Conservation (phyloP, 768 basidiomycete genomes). For the Auricularia auricula-judae region DNA sequence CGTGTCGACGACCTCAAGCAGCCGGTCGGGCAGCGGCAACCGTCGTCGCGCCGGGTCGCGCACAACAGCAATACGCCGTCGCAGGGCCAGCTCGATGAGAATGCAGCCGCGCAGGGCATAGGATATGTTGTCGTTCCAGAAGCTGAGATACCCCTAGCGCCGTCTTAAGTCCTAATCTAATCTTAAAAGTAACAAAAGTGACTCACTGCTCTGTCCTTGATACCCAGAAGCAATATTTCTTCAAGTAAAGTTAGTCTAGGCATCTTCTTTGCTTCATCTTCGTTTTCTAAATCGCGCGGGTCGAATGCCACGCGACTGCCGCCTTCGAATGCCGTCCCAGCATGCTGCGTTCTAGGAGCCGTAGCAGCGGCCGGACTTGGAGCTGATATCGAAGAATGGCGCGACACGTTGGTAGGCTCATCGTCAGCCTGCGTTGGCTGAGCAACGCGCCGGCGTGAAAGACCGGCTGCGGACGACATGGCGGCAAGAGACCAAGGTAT, state of each 20-base stretch:
- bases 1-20: conserved; percentile 87
- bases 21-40: conserved; percentile 64
- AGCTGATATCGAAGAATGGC: too few species aligned
- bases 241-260: conserved; percentile 93
- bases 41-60: conserved; percentile 70
- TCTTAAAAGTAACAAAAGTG: too few species aligned
- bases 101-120: conserved; percentile 98
- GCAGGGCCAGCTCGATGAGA: conserved; percentile 88
- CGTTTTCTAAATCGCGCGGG: conserved; percentile 73
- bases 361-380: neutral
- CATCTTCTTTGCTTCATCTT: conserved; percentile 48
- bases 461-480: conserved; percentile 3
- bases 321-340: conserved; percentile 76
- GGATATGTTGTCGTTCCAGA: conserved; percentile 99
- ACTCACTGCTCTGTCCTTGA: conserved; percentile 75
- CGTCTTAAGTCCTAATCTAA: too few species aligned
- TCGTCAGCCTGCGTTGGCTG: conserved; percentile 1
- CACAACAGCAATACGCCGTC: conserved; percentile 84
- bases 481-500: too few species aligned
- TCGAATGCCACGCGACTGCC: conserved; percentile 87
- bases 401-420: neutral
- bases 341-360: conserved; percentile 28
- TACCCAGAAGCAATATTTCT: conserved; percentile 83
- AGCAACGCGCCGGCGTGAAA: conserved; percentile 5
- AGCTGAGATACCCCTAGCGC: conserved; percentile 75